phyloP scores from a whole-genome alignment of 2,329 filamentous ascomycete genomes.

The Lomentospora prolificans region DNA sequence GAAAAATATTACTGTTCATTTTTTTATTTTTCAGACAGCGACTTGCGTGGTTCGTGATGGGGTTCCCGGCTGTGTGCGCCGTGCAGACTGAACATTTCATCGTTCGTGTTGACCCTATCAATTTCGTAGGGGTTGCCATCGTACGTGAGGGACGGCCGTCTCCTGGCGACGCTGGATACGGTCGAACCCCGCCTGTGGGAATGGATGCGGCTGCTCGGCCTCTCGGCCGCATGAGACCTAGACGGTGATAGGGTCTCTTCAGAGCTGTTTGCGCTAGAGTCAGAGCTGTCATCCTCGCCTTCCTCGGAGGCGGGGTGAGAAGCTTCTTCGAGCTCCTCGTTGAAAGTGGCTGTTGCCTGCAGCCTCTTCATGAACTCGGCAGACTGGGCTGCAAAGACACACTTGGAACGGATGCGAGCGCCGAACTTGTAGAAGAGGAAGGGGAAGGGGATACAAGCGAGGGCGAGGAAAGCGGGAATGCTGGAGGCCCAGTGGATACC shows the following conservation, averaged over 20 bases:
- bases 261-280: background rate
- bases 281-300: background rate
- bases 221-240: too few relatives aligned
- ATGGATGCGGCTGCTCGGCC: background rate
- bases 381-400: constrained; percentile 1
- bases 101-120: background rate
- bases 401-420: constrained; percentile 14
- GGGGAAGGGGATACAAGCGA: constrained; percentile 33
- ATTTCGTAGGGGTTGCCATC: background rate
- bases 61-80: background rate
- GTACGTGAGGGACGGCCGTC: background rate
- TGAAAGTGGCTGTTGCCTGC: background rate
- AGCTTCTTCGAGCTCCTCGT: background rate
- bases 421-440: constrained; percentile 35
- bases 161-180: background rate
- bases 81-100: background rate
- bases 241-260: background rate
- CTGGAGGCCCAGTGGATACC: constrained; percentile 42
- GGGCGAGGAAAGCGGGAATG: constrained; percentile 34
- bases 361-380: constrained; percentile 4
- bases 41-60: too few relatives aligned
- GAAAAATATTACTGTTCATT: too few relatives aligned
- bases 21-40: background rate
- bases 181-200: background rate
- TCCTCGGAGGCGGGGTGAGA: background rate